These are phyloP conservation scores for Hyphodiscus sp. DNA, from an alignment of 2,329 filamentous ascomycete genomes.

Conservation along the genomic window DNA sequence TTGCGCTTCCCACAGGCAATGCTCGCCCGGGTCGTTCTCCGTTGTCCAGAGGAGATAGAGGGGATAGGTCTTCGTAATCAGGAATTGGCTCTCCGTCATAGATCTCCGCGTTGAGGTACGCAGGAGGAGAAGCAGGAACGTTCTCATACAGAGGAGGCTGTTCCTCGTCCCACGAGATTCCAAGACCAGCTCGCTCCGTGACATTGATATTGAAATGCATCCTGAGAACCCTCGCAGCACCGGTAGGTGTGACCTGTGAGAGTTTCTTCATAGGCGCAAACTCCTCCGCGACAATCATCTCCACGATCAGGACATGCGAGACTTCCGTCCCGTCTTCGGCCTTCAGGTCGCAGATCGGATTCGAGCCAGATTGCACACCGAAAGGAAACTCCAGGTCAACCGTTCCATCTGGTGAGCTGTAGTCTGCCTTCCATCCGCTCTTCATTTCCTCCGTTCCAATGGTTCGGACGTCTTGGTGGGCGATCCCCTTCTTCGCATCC, in stretches of 20 bases:
- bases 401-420: slow-evolving; percentile 58
- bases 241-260: slow-evolving; percentile 71
- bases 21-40: background rate
- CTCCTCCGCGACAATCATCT: slow-evolving; percentile 92
- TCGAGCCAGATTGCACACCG: slow-evolving; percentile 47
- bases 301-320: slow-evolving; percentile 78
- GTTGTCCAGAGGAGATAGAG: slow-evolving; percentile 19
- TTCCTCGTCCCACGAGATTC: slow-evolving; percentile 96
- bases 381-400: slow-evolving; percentile 77
- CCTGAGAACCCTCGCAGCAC: slow-evolving; percentile 80
- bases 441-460: slow-evolving; percentile 79
- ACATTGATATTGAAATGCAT: slow-evolving; percentile 84
- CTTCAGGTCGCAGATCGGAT: slow-evolving; percentile 73
- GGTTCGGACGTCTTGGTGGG: slow-evolving; percentile 68
- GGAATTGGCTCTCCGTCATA: slow-evolving; percentile 24
- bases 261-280: slow-evolving; percentile 67
- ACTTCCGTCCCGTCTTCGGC: slow-evolving; percentile 69
- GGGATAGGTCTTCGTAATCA: slow-evolving; percentile 25
- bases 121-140: slow-evolving; percentile 78
- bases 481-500: slow-evolving; percentile 54
- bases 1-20: background rate
- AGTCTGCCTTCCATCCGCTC: slow-evolving; percentile 78
- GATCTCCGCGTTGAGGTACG: slow-evolving; percentile 39
- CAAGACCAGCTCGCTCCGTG: slow-evolving; percentile 87
- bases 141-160: slow-evolving; percentile 90